Base-by-base conservation (phyloP, 1,284 basidiomycete species). In the Marasmius tenuissimus region DNA sequence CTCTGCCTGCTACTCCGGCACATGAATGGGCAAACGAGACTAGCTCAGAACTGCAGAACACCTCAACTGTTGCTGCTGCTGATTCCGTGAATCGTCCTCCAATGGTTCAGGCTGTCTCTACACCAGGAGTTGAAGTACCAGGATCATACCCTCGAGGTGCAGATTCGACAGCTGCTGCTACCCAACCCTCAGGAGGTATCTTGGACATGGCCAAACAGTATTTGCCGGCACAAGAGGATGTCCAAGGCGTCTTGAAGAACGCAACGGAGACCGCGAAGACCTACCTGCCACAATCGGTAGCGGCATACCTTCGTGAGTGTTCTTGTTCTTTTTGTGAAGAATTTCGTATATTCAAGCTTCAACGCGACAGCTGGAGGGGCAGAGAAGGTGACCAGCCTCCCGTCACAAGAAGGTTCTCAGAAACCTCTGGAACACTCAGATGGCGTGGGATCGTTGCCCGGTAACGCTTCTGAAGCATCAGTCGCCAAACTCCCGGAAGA, bases 401-500 rank as follows among this genome's bases (percentile, higher is more conserved):
- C 52, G 4, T 35, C 34, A n/a, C 52, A 54, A 38, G 52, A 54
- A 6, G 52, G 52, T 38, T 35, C 52, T 54, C 52, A 54, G 16
- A 37, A 54, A 8, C 52, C 52, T 1, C 20, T 54, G 10, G 74
- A 75, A 61, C 70, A 67, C 54, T 64, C 69, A 14, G 72, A 65
- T 8, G 80, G 80, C 16, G 76, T 74, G 5, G 52, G 52, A 5
- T 54, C 52, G 9, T 4, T 54, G 14, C 52, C 52, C 3, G 52
- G 52, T 37, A 54, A 78, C 1, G 61, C 70, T 48, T 69, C 66
- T 50, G 79, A 81, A 63, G 62, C 67, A 7, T 74, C 73, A 9
- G 78, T 81, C 10, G 73, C 78, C 11, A 70, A 76, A 59, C 70
- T 79, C 6, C 79, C 82, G 2, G 76, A 80, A 9, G 79, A 60